Evolutionary conservation across 2,329 filamentous ascomycete species (phyloP).

Genomic region (Capronia epimyces): DNA sequence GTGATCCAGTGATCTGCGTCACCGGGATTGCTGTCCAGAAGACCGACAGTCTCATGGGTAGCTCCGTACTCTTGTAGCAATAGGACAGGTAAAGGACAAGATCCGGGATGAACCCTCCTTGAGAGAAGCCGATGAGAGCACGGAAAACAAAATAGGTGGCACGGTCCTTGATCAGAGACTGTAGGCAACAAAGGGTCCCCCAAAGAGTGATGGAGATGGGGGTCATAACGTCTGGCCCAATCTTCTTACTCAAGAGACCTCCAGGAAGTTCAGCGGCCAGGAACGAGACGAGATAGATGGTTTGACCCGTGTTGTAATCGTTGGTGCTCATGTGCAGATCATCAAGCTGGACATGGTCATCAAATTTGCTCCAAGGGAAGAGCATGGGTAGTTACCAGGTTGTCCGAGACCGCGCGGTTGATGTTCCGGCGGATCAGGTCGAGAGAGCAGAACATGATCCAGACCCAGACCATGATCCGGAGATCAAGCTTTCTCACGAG

Average conservation of each 20-base stretch:
- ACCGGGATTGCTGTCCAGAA: conserved; percentile 40
- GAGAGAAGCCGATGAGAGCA: conserved; percentile 46
- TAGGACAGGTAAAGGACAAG: conserved; percentile 35
- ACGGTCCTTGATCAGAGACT: conserved; percentile 48
- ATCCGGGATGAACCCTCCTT: conserved; percentile 45
- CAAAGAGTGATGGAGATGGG: conserved; percentile 54
- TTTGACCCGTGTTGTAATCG: conserved; percentile 50
- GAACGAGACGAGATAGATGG: conserved; percentile 52
- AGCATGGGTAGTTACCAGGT: no score
- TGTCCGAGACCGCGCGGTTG: no score
- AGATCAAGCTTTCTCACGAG: no score
- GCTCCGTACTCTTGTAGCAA: conserved; percentile 36
- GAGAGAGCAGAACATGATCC: no score
- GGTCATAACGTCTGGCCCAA: conserved; percentile 57
- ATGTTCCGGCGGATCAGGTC: no score
- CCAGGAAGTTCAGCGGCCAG: conserved; percentile 56
- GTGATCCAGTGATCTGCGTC: conserved; percentile 45
- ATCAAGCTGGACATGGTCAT: no score
- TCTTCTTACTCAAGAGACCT: conserved; percentile 54
- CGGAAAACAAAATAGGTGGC: conserved; percentile 40
- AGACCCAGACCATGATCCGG: no score
- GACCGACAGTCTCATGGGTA: conserved; percentile 35
- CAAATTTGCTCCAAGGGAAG: no score
- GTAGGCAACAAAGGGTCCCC: conserved; percentile 50
- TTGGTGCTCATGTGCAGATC: conserved; percentile 37